A percentile compares a stretch with the other conserved stretches of the same genome.
phyloP scores from a whole-genome alignment of 2,329 filamentous ascomycete genomes.

The Ceratocystiopsis sp. region DNA sequence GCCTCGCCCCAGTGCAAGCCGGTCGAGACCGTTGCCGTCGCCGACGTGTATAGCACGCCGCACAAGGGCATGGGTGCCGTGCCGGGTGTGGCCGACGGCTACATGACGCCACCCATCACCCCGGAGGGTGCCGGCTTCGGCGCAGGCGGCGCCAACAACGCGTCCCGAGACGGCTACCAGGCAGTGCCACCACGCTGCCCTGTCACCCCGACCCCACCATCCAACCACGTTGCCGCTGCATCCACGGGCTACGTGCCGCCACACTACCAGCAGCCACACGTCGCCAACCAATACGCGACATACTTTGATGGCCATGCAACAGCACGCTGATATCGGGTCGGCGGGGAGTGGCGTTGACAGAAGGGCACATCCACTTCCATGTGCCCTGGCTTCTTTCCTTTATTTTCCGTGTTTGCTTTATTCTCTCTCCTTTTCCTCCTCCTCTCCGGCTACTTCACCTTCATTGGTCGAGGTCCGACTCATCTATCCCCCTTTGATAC shows the following conservation, averaged over 20 bases:
- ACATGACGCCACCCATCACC: constrained; percentile 73
- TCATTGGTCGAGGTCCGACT: constrained; percentile 2
- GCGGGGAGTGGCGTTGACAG: no score
- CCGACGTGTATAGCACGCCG: constrained; percentile 58
- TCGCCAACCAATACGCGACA: constrained; percentile 20
- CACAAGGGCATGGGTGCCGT: constrained; percentile 53
- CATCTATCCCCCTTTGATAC: constrained; percentile 7
- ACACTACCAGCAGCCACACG: constrained; percentile 11
- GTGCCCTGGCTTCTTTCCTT: constrained; percentile 18
- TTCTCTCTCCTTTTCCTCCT: not conserved
- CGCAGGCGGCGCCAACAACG: constrained; percentile 17
- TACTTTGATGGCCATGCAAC: no score
- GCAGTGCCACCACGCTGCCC: constrained; percentile 36
- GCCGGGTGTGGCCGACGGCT: constrained; percentile 51
- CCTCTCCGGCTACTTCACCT: constrained; percentile 2
- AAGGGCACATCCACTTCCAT: constrained; percentile 20
- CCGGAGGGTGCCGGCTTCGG: constrained; percentile 49
- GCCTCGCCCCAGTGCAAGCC: constrained; percentile 39
- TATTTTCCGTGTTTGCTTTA: not conserved
- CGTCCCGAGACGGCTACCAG: constrained; percentile 29
- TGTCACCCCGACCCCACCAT: constrained; percentile 44
- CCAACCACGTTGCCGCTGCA: constrained; percentile 18
- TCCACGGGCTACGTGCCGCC: constrained; percentile 11
- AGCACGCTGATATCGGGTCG: no score
- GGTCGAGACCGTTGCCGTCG: constrained; percentile 26